Percentiles rank a stretch among this genome's conserved stretches.
These are phyloP conservation scores for Lineolata rhizophorae DNA, from an alignment of 495 filamentous ascomycete species.

Conservation along the genomic window DNA sequence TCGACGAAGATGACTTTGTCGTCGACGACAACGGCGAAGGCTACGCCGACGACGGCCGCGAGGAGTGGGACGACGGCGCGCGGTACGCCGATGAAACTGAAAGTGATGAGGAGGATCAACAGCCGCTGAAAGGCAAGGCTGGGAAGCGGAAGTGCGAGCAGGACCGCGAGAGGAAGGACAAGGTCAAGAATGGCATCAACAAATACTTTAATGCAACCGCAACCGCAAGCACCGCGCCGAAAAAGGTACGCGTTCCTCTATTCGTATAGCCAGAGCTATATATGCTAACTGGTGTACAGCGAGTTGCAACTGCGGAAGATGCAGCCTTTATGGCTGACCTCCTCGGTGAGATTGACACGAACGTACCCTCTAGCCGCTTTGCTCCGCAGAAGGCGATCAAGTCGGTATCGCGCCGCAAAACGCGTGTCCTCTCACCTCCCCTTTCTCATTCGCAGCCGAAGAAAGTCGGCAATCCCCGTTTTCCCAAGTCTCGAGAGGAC, in stretches of 20 bases:
- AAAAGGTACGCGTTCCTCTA: background rate
- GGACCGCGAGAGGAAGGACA: conserved; percentile 64
- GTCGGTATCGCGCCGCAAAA: conserved; percentile 51
- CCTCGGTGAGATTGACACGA: conserved; percentile 73
- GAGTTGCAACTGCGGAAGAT: conserved; percentile 52
- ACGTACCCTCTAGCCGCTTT: conserved; percentile 35
- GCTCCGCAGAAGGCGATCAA: conserved; percentile 42
- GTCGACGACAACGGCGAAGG: conserved; percentile 31
- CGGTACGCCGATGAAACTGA: conserved; percentile 40
- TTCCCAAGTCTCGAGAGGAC: conserved; percentile 24
- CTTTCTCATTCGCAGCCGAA: conserved; percentile 20
- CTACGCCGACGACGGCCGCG: conserved; percentile 90
- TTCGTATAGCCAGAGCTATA: background rate
- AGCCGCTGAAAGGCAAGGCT: conserved; percentile 41
- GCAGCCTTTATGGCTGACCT: conserved; percentile 67
- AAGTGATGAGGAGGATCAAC: conserved; percentile 51
- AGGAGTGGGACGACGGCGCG: conserved; percentile 69
- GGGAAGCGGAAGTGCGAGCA: conserved; percentile 80
- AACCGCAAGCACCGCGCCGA: conserved; percentile 11
- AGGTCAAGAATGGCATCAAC: conserved; percentile 73
- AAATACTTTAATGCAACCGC: conserved; percentile 77
- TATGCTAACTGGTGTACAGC: conserved; percentile 13
- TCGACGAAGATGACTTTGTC: conserved; percentile 93
- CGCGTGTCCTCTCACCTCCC: conserved; percentile 59
- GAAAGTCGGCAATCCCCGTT: conserved; percentile 20